Percentiles rank a stretch among this genome's conserved stretches.
Evolutionary conservation across 208 protist genomes (phyloP).

Genomic region (Kentomonas sorsogonicus): DNA sequence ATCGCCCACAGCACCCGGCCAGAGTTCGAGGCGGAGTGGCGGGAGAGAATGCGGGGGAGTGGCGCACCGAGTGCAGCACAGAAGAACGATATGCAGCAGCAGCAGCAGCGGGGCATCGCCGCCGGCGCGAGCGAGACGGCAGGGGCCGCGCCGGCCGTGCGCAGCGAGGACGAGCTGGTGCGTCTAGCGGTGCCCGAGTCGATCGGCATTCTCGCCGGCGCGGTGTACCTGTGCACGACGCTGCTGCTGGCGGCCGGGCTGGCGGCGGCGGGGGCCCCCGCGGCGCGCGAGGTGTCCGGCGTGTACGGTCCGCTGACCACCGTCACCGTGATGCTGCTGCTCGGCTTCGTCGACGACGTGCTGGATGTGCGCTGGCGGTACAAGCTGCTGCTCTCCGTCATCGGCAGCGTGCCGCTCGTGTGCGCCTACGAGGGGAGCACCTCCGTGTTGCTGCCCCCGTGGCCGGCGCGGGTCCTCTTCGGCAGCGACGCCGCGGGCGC

Average conservation of each 20-base stretch:
- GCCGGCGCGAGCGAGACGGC: slow-evolving; percentile 13
- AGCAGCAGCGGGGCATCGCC: slow-evolving; percentile 15
- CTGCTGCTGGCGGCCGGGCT: slow-evolving; percentile 34
- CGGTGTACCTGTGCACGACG: slow-evolving; percentile 70
- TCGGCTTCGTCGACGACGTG: slow-evolving; percentile 99
- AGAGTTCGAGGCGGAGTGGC: no score
- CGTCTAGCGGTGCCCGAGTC: slow-evolving; percentile 74
- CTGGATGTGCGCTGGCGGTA: slow-evolving; percentile 97
- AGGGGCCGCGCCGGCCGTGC: no score
- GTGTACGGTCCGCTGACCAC: slow-evolving; percentile 87
- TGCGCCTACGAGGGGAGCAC: slow-evolving; percentile 89
- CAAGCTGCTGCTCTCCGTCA: slow-evolving; percentile 96
- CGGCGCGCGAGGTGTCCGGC: slow-evolving; percentile 33
- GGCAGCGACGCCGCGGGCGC: slow-evolving; percentile 9
- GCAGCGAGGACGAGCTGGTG: no score
- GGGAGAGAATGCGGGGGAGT: no score
- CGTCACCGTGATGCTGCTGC: slow-evolving; percentile 97
- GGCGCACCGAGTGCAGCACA: slow-evolving; percentile 1
- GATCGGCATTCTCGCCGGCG: slow-evolving; percentile 68
- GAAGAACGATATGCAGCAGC: slow-evolving; percentile 23
- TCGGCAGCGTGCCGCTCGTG: slow-evolving; percentile 94
- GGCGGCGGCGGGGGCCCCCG: slow-evolving; percentile 15
- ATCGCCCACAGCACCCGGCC: no score
- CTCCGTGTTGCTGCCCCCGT: slow-evolving; percentile 83
- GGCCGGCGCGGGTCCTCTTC: slow-evolving; percentile 17